Evolutionary conservation across 768 basidiomycete species (phyloP), one percentile per base, ranked within the genome.

Genomic region (Mycena albidolilacea): DNA sequence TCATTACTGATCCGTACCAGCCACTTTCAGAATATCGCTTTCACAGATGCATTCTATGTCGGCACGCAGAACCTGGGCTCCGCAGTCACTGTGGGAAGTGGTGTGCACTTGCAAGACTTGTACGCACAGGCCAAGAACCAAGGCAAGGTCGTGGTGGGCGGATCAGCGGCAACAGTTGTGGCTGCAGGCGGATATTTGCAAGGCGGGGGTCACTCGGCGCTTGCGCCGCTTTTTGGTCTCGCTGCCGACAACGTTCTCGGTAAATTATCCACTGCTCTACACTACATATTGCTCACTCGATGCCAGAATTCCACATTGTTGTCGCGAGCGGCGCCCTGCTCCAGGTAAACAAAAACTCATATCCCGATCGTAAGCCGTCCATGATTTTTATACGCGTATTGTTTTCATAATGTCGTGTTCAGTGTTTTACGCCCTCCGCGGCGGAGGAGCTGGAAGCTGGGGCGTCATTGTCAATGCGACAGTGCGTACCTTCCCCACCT

Each of bases 401-500:
- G 50, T 39, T 19, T 23, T 9, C 8, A n/a, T 54, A 21, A 23
- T 21, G 4, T 15, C 7, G 15, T 6, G 12, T 48, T 7, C 11
- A 48, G 46, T 48, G 46, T 50, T 50, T 10, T 50, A 7, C 19
- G 48, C 48, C 10, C 15, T 50, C 5, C 48, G 48, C 7, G 48
- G 48, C 7, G 48, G 48, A 7, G 48, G 48, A 19, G 48, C 48
- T 7, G 48, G 48, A 3, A 50, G 48, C 48, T 50, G 48, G 48
- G 48, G 83, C 19, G 78, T 84, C n/a, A 78, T 84, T 52, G 76
- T 82, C 21, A 80, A 81, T n/a, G 81, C 81, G 0, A 84, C 83
- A 9, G 75, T 83, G 76, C 77, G 76, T 48, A 82, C 81, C 1
- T 82, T 75, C 76, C 80, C 82, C 6, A 81, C 80, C 37, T 83